A percentile compares a stretch with the other conserved stretches of the same genome.
Conservation (phyloP, 352 stramenopile genomes). For the Phytophthora cryptogea region DNA sequence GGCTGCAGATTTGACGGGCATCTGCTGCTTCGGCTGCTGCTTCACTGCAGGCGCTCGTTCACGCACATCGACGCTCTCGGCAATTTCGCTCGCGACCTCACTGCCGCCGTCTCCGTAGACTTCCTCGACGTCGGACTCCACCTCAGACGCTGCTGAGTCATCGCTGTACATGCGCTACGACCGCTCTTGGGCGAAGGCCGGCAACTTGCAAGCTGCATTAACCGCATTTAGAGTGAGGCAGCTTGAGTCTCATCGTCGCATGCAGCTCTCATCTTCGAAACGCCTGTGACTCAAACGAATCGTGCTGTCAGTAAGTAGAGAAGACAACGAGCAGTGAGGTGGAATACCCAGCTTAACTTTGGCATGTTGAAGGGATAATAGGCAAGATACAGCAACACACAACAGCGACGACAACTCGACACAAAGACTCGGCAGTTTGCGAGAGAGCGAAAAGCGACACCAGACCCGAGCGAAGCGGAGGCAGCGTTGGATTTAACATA, state of each 20-base stretch:
- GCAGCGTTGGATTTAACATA: conserved; percentile 52
- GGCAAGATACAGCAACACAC: conserved; percentile 1
- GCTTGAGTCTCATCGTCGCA: conserved; percentile 15
- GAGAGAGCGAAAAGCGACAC: conserved; percentile 33
- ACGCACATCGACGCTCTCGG: conserved; percentile 40
- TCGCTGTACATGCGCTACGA: conserved; percentile 62
- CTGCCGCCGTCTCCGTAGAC: conserved; percentile 40
- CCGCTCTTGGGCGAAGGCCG: not conserved
- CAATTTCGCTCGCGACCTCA: conserved; percentile 54
- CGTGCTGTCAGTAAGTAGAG: not conserved
- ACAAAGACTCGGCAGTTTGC: conserved; percentile 16
- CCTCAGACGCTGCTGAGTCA: conserved; percentile 69
- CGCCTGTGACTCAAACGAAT: not conserved
- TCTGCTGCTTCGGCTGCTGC: conserved; percentile 12
- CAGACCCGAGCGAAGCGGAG: conserved; percentile 28
- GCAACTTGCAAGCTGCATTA: conserved; percentile 9
- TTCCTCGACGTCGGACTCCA: conserved; percentile 58
- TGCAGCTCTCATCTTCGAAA: conserved; percentile 1
- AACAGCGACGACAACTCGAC: conserved; percentile 8
- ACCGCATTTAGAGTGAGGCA: conserved; percentile 18
- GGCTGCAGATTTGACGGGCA: conserved; percentile 19
- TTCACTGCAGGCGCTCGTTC: conserved; percentile 7
- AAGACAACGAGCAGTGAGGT: not conserved
- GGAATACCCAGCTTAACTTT: not conserved
- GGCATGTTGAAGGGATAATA: conserved; percentile 10